These are phyloP conservation scores for Acanthochlamys bracteata DNA, from an alignment of 106 monocot genomes.

Conservation along the genomic window DNA sequence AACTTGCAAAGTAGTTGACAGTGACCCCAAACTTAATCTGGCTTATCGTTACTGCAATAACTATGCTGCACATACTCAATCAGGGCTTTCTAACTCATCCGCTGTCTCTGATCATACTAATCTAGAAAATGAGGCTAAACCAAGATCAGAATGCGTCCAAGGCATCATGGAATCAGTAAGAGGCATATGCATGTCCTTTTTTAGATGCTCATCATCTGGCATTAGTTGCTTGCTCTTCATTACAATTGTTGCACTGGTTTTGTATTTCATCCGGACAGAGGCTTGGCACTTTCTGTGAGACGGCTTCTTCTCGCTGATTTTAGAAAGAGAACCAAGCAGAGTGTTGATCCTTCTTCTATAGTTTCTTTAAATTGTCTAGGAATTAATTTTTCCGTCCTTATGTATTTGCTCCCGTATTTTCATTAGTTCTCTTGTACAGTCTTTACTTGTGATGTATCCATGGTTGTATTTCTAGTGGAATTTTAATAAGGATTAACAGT, in stretches of 20 bases:
- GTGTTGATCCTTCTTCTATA: background rate
- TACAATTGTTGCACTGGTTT: constrained; percentile 22
- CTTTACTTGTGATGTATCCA: background rate
- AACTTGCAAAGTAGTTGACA: constrained; percentile 22
- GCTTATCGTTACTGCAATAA: background rate
- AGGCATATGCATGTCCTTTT: constrained; percentile 7
- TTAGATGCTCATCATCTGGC: constrained; percentile 11
- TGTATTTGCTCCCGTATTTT: background rate
- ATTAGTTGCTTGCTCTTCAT: constrained; percentile 21
- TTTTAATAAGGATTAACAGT: no score
- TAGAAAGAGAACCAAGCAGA: background rate
- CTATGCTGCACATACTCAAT: background rate
- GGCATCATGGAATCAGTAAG: constrained; percentile 1
- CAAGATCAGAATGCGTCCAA: background rate
- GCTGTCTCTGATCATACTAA: background rate
- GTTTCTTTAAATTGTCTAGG: background rate
- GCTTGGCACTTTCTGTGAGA: background rate
- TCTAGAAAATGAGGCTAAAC: background rate
- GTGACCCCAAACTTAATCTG: constrained; percentile 15
- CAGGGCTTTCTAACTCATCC: background rate
- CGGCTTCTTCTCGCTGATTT: constrained; percentile 9
- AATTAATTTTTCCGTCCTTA: background rate
- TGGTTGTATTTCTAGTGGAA: no score
- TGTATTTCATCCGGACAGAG: constrained; percentile 21
- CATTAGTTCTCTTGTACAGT: background rate